Conservation (phyloP, 2,329 filamentous ascomycete genomes). For the Pseudogymnoascus sp. region DNA sequence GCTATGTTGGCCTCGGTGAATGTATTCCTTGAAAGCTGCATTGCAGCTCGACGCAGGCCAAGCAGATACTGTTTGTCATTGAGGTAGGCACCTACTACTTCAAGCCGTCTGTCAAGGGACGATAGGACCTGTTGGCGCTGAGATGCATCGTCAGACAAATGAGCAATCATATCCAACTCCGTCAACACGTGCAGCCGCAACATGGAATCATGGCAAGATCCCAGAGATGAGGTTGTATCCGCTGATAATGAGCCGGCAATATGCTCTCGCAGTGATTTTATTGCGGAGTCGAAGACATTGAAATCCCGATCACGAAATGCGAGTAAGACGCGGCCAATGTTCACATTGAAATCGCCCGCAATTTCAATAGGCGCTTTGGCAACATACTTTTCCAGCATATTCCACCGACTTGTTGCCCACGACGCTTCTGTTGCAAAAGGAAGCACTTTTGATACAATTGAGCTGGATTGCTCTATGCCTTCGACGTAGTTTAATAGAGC, state of each 20-base stretch:
- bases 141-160: constrained; percentile 34
- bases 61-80: constrained; percentile 91
- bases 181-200: constrained; percentile 79
- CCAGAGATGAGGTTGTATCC: constrained; percentile 69
- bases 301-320: constrained; percentile 46
- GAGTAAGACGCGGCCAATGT: constrained; percentile 59
- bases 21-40: constrained; percentile 64
- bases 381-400: constrained; percentile 61
- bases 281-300: constrained; percentile 43
- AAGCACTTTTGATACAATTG: constrained; percentile 54
- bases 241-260: constrained; percentile 67
- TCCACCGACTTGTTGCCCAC: constrained; percentile 82
- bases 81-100: constrained; percentile 78
- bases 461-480: constrained; percentile 47
- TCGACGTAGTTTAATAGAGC: constrained; percentile 81
- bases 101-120: constrained; percentile 66
- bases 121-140: constrained; percentile 37
- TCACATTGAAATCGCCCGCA: constrained; percentile 68
- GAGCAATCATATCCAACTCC: constrained; percentile 72
- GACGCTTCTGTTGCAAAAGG: constrained; percentile 85
- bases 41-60: constrained; percentile 74
- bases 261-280: constrained; percentile 58
- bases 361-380: constrained; percentile 36
- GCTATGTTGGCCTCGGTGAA: constrained; percentile 70
- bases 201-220: constrained; percentile 75